A percentile compares a stretch with the other conserved stretches of the same genome.
phyloP scores from a whole-genome alignment of 2,329 filamentous ascomycete genomes.

The Epichloe sp. region DNA sequence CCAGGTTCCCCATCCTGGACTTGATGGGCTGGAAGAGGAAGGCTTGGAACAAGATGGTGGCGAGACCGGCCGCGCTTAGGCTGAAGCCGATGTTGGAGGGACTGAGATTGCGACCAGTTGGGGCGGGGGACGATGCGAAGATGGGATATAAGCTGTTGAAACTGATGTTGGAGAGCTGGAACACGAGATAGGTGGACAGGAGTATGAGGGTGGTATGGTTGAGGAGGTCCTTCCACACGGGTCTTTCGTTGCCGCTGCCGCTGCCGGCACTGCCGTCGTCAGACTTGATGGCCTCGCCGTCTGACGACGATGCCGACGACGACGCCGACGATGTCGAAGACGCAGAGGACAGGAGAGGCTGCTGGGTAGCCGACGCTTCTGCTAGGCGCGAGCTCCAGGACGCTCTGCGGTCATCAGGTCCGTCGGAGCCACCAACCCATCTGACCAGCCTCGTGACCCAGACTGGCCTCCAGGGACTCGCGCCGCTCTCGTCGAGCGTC shows the following conservation, averaged over 20 bases:
- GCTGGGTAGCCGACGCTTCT: constrained; percentile 10
- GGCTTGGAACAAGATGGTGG: constrained; percentile 84
- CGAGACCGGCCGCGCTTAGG: constrained; percentile 68
- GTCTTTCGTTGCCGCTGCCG: constrained; percentile 16
- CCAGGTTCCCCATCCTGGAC: constrained; percentile 68
- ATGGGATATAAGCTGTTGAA: constrained; percentile 95
- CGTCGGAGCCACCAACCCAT: constrained; percentile 13
- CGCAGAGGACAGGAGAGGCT: constrained; percentile 18
- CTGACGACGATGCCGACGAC: constrained; percentile 4
- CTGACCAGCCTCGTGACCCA: constrained; percentile 21
- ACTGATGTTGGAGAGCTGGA: constrained; percentile 85
- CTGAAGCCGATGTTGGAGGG: constrained; percentile 76
- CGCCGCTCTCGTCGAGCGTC: constrained; percentile 35
- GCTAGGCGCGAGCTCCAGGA: constrained; percentile 27
- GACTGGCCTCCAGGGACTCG: constrained; percentile 17
- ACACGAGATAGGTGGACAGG: constrained; percentile 77
- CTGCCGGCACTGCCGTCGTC: constrained; percentile 14
- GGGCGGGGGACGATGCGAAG: constrained; percentile 63
- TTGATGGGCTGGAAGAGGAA: constrained; percentile 71
- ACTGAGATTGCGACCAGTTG: constrained; percentile 61
- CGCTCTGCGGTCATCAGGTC: constrained; percentile 12
- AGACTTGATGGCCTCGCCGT: constrained; percentile 4
- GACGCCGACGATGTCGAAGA: constrained; percentile 10
- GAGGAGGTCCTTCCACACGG: constrained; percentile 44
- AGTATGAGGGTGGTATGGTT: constrained; percentile 74